Percentiles rank a stretch among this genome's conserved stretches.
Conservation (phyloP, 1,284 basidiomycete genomes). For the Malassezia brasiliensis region DNA sequence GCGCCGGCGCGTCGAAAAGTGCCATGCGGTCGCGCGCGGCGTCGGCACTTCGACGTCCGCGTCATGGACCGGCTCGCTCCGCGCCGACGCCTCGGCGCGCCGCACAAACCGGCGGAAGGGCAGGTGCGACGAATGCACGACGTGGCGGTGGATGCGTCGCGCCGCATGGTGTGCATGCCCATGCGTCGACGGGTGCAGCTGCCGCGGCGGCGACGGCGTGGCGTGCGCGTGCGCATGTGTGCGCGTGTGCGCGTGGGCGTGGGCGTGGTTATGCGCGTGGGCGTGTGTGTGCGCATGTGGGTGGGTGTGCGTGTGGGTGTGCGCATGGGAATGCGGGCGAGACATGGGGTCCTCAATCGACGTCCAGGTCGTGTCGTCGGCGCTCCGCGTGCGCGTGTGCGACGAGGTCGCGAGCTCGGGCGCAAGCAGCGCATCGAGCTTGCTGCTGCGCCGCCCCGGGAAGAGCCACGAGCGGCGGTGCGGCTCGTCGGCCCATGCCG, state of each 20-base stretch:
- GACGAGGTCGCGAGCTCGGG: conserved; percentile 1
- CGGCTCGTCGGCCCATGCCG: not conserved
- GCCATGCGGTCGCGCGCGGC: not conserved
- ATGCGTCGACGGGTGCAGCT: not conserved
- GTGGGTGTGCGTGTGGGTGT: not conserved
- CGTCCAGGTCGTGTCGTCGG: not conserved
- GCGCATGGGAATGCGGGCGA: not conserved
- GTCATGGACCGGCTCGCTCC: not conserved
- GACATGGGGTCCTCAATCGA: not conserved
- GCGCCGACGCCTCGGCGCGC: not conserved
- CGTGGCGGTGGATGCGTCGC: not conserved
- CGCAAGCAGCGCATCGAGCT: conserved; percentile 3
- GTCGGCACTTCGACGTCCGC: not conserved
- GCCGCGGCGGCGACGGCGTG: not conserved
- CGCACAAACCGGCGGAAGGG: conserved; percentile 1
- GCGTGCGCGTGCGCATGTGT: not conserved
- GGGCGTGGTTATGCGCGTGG: not conserved
- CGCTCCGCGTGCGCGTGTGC: not conserved
- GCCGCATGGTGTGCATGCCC: not conserved
- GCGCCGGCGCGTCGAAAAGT: not conserved
- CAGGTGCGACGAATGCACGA: not conserved
- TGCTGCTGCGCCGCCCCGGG: not conserved
- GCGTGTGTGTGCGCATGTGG: not conserved
- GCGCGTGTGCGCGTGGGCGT: not conserved
- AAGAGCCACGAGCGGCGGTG: conserved; percentile 5